A percentile compares a stretch with the other conserved stretches of the same genome.
Evolutionary conservation across 441 rosid species (phyloP).

Genomic region (Theobroma grandiflorum): DNA sequence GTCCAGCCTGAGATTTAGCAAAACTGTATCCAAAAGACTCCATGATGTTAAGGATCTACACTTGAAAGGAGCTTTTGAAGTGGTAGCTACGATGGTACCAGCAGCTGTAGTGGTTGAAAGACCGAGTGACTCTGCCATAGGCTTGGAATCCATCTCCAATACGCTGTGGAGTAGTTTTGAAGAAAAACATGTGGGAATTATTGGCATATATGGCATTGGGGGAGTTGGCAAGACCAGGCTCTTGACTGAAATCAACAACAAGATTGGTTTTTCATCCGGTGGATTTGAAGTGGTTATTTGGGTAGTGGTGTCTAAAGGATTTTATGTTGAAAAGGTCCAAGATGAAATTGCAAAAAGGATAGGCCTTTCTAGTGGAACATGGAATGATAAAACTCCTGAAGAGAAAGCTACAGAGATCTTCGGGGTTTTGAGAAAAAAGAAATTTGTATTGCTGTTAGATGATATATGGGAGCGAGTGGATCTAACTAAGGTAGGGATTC

Average conservation of each 20-base stretch:
- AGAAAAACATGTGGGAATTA: constrained; percentile 25
- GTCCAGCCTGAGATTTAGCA: not conserved
- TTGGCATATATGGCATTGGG: constrained; percentile 57
- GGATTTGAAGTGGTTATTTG: constrained; percentile 51
- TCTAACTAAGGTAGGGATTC: constrained; percentile 35
- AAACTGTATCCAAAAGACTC: not conserved
- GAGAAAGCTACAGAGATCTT: constrained; percentile 22
- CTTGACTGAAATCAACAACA: constrained; percentile 50
- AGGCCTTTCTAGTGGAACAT: not conserved
- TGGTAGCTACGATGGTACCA: constrained; percentile 30
- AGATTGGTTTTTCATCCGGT: not conserved
- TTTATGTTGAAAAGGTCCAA: constrained; percentile 43
- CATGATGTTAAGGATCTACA: not conserved
- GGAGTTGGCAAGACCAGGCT: constrained; percentile 73
- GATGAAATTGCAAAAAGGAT: constrained; percentile 40
- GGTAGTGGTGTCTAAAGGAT: constrained; percentile 50
- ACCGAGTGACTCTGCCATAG: constrained; percentile 41
- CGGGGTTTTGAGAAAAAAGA: not conserved
- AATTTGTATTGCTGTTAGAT: constrained; percentile 33
- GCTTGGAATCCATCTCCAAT: constrained; percentile 39
- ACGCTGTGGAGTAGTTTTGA: constrained; percentile 43
- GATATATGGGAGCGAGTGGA: constrained; percentile 20
- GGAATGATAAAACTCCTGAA: constrained; percentile 3
- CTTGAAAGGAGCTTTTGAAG: constrained; percentile 36
- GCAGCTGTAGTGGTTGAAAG: constrained; percentile 28